A percentile compares a stretch with the other conserved stretches of the same genome.
Evolutionary conservation across 2,329 filamentous ascomycete species (phyloP).

Genomic region (Pseudogymnoascus sp.): DNA sequence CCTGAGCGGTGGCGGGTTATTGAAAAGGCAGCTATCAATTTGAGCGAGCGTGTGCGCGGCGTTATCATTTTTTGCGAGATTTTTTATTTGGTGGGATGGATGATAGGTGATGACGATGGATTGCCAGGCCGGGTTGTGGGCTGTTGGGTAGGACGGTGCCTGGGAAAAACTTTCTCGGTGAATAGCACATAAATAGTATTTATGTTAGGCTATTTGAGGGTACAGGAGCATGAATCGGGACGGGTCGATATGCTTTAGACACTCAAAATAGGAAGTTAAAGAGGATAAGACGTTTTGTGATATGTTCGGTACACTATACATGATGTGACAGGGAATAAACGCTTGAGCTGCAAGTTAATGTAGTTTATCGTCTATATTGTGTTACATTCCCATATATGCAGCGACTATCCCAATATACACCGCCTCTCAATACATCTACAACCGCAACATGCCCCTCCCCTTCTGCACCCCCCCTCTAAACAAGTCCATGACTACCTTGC

Average conservation of each 20-base stretch:
- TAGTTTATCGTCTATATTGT: not conserved
- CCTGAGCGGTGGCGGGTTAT: constrained; percentile 2
- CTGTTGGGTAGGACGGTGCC: not conserved
- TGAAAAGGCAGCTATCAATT: constrained; percentile 1
- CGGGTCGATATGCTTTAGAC: not conserved
- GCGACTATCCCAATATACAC: not conserved
- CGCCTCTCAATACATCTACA: not conserved
- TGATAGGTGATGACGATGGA: not conserved
- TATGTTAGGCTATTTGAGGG: not conserved
- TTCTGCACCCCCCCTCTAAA: constrained; percentile 54
- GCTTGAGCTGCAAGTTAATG: not conserved
- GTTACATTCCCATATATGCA: not conserved
- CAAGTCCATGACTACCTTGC: constrained; percentile 61
- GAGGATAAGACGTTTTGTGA: not conserved
- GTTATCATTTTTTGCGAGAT: constrained; percentile 5
- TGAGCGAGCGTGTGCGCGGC: constrained; percentile 2
- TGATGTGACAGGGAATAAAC: not conserved
- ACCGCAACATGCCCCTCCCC: not conserved
- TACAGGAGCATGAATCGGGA: not conserved
- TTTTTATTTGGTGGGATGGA: not conserved
- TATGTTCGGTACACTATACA: not conserved
- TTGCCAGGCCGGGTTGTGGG: not conserved
- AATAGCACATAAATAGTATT: constrained; percentile 4
- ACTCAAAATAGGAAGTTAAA: not conserved
- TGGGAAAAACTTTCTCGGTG: not conserved